Conservation (phyloP, 371 early-diverging fungal genomes). For the Chytridium lagenaria region DNA sequence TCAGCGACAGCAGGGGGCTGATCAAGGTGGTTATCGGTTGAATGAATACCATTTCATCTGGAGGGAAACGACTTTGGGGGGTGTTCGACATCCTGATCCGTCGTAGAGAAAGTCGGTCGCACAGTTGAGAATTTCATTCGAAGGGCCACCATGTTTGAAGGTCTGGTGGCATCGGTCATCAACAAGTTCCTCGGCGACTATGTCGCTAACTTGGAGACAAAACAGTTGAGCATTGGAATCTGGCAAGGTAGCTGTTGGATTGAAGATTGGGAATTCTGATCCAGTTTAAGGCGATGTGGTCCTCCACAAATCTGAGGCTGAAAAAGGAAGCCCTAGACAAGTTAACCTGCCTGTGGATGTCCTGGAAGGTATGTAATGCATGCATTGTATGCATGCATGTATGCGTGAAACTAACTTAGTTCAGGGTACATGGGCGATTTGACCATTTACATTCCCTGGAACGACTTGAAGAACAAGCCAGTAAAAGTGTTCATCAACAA, state of each 20-base stretch:
- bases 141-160: slow-evolving; percentile 74
- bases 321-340: slow-evolving; percentile 92
- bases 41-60: neutral
- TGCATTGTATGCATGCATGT: neutral
- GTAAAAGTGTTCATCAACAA: slow-evolving; percentile 87
- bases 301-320: slow-evolving; percentile 85
- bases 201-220: slow-evolving; percentile 93
- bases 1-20: neutral
- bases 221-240: slow-evolving; percentile 94
- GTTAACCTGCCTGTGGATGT: slow-evolving; percentile 92
- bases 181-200: slow-evolving; percentile 94
- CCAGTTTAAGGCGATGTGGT: slow-evolving; percentile 86
- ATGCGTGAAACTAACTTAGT: neutral
- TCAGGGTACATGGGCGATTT: slow-evolving; percentile 91
- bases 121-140: neutral
- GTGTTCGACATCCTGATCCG: neutral
- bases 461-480: slow-evolving; percentile 92
- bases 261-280: neutral
- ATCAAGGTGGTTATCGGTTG: neutral
- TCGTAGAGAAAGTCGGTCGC: neutral
- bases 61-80: too few relatives aligned
- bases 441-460: slow-evolving; percentile 94
- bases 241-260: slow-evolving; percentile 82
- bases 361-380: slow-evolving; percentile 71
- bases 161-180: slow-evolving; percentile 84